Evolutionary conservation across 805 yeast species (phyloP), one percentile per base, ranked within the genome.

Genomic region (Yarrowia sp.): DNA sequence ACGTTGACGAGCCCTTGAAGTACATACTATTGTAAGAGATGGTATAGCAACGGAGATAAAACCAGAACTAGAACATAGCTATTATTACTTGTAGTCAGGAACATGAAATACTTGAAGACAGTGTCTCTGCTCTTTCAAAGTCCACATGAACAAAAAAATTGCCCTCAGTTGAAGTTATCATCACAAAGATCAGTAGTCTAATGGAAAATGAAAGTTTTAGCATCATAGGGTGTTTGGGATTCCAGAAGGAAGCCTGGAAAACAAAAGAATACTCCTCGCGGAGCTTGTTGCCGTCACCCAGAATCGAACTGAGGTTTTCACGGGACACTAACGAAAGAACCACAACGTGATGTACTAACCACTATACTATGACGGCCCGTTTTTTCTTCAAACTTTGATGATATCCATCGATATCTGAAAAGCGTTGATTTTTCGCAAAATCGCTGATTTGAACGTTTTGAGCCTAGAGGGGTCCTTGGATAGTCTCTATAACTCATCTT

Each of bases 261-360:
- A 17, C 36, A 39, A 39, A 55, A 40, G 15, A 55, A 55, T 39
- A 55, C 58, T 55, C 61, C 36, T 24, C 13, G 6, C 2, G 61
- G 44, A 39, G 61, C 36, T 15, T 3, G n/a, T 20, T 58, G 64
- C 64, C 64, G 64, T 58, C 64, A 58, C 64, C 64, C 64, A 58
- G 64, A 58, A 58, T 58, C 64, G 64, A 58, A 58, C 64, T 58
- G 64, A 58, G 64, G 64, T 58, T 33, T 58, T 33, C 64, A 58
- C 64, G 64, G 64, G 39, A 33, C 44, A 36, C 30, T 52, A 30
- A 6, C 24, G 49, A 24, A 42, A 42, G 64, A 14, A 43, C 64
- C 64, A 58, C 64, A 58, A 58, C 64, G 64, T 30, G 64, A 33
- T 58, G 50, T 58, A 58, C 64, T 58, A 58, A 58, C 64, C 64